Base-by-base conservation (phyloP, 2,329 filamentous ascomycete genomes). In the Neofusicoccum ribis region DNA sequence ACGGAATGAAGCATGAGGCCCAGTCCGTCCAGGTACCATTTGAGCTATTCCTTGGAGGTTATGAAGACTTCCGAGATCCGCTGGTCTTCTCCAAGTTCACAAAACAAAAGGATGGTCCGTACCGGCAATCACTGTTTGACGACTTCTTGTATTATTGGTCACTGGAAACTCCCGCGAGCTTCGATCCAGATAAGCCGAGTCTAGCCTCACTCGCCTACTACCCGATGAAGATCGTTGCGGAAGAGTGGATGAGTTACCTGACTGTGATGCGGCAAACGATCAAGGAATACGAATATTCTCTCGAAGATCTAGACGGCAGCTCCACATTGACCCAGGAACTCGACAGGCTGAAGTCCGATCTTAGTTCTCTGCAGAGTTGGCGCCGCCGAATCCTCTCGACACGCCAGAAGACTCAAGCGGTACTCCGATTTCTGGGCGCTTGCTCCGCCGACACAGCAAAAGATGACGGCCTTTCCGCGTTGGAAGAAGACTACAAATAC, bases 171-270 rank as follows among this genome's bases (percentile, higher is more conserved):
- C 20, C 67, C 69, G 36, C 20, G 2, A 59, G 39, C n/a, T 71
- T 70, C 46, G 62, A 68, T 31, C 27, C 66, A 3, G 34, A 36
- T 23, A 36, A 59, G 65, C 39, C 68, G 68, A 5, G 43, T 34
- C 3, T 15, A 70, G 12, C 51, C 66, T 20, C 67, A 65, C 2
- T 73, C 1, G 60, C 67, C 2, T 70, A 70, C 54, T 72, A 70
- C 46, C 66, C 64, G 2, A 27, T 67, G 3, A 39, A 52, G n/a
- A 69, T 72, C 11, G 62, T 70, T 3, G 70, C 71, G 0, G 69
- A 65, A 1, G 70, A 73, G 51, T 73, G 70, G 71, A 67, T 69
- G 2, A 72, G 70, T 41, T 73, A 72, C 59, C 39, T 71, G 14
- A 67, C 65, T 4, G 67, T 72, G 1, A 73, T 72, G 72, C 65